A percentile compares a stretch with the other conserved stretches of the same genome.
phyloP scores from a whole-genome alignment of 2,329 filamentous ascomycete genomes.

The Pyricularia grisea region DNA sequence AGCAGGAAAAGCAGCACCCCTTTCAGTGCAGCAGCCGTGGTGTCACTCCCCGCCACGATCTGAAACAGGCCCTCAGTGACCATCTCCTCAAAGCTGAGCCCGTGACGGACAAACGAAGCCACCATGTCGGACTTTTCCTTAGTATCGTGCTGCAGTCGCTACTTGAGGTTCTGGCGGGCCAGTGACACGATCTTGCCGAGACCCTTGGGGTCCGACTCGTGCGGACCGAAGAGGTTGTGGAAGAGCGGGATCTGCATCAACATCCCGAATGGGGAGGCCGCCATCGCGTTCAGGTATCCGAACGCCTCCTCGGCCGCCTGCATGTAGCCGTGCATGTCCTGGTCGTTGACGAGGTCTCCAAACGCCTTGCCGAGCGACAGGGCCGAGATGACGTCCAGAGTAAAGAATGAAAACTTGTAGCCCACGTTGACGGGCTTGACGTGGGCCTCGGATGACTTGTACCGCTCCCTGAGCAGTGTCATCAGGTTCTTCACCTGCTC shows the following conservation, averaged over 20 bases:
- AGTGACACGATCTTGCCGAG: not conserved
- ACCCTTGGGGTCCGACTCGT: slow-evolving; percentile 1
- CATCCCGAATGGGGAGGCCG: not conserved
- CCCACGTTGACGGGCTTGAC: slow-evolving; percentile 36
- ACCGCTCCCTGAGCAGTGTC: slow-evolving; percentile 35
- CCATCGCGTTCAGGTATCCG: slow-evolving; percentile 20
- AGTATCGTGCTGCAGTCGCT: not conserved
- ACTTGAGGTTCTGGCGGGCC: not conserved
- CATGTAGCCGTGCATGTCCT: slow-evolving; percentile 32
- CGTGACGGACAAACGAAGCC: slow-evolving; percentile 3
- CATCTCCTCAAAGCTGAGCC: slow-evolving; percentile 2
- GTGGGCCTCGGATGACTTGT: slow-evolving; percentile 22
- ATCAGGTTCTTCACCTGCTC: slow-evolving; percentile 33
- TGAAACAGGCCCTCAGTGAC: not conserved
- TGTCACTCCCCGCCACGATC: slow-evolving; percentile 37
- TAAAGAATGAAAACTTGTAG: slow-evolving; percentile 35
- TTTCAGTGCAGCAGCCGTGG: slow-evolving; percentile 37
- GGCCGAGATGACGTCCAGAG: slow-evolving; percentile 39
- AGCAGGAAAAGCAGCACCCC: slow-evolving; percentile 19
- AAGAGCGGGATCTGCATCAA: not conserved
- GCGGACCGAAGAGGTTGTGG: not conserved
- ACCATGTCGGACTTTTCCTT: slow-evolving; percentile 5
- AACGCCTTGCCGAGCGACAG: slow-evolving; percentile 35
- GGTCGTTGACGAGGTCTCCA: slow-evolving; percentile 29
- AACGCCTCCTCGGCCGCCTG: slow-evolving; percentile 26